Evolutionary conservation across 2,329 filamentous ascomycete genomes (phyloP), one percentile per base, ranked within the genome.

Genomic region (Beauveria bassiana): DNA sequence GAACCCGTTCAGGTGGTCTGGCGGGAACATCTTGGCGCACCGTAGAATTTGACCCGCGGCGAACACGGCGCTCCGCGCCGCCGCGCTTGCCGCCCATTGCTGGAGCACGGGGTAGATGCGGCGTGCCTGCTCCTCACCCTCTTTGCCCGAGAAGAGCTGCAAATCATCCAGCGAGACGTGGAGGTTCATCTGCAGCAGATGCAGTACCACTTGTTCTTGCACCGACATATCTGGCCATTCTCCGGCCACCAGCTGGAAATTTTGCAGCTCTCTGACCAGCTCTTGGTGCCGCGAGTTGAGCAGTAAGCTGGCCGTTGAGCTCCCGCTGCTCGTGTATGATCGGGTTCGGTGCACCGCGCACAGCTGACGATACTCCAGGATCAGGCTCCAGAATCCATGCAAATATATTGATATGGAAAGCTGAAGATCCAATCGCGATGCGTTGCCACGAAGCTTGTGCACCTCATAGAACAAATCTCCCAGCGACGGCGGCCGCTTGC

Each of bases 41-140:
- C 85, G 80, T 5, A 90, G 70, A 1, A 88, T 79, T 70, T 89
- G 88, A 0, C 85, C 87, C 1, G 88, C 87, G 65, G 87, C 85
- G 81, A 84, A 90, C 1, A 89, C 69, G 10, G 86, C 83, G 63
- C 82, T 81, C 31, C 86, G 78, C 8, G 85, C 81, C 24, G 83
- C 79, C 1, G 74, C 67, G 45, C 77, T 85, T 40, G 78, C 76
- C 0, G 78, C 78, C 86, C 86, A 89, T 28, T 83, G 77, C 62
- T 83, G 79, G 8, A 89, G 74, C 0, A 79, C 74, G 0, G 83
- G 80, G 64, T 85, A 86, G 16, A 85, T 78, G 7, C 80, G 74
- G 4, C 82, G 78, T 4, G 86, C 86, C 68, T 88, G 84, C 40
- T 87, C 85, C 64, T 86, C 82, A 26, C 85, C 86, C 65, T 87